Base-by-base conservation (phyloP, 2,329 filamentous ascomycete genomes). In the Exophiala viscosa region DNA sequence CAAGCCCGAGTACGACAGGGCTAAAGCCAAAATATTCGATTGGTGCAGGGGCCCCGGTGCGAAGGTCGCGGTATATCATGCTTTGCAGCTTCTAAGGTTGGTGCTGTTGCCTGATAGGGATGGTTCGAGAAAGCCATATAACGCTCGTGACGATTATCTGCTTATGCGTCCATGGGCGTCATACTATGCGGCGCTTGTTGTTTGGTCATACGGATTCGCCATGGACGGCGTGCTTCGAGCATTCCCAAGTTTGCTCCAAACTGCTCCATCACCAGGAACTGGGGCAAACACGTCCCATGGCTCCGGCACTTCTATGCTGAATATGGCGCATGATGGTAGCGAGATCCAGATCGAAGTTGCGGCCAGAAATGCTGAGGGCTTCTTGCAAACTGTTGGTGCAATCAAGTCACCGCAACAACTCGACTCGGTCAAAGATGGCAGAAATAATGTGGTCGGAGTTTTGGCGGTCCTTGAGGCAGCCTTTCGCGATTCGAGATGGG, bases 121-220 rank as follows among this genome's bases (percentile, higher is more conserved):
- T 40, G 67, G 68, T 42, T 6, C 69, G 69, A 9, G 67, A 70
- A 11, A 70, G 3, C 73, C 78, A 3, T 99, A 97, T 69, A 85
- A 84, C 11, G 90, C 91, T 0, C 82, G 89, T 13, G 88, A 96
- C 62, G 93, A 99, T 64, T 86, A 90, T 48, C 78, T 96, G 2
- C 79, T 97, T 55, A 95, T 97, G 65, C 79, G 93, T n/a, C 89
- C 92, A 0, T 97, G 93, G 92, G 89, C 96, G 11, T 76, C 97
- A 46, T 99, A 96, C 70, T 95, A 95, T 66, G 89, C 93, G 1
- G 85, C 85, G 0, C 78, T 97, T 11, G 89, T 96, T 17, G 88
- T 97, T 1, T 97, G 92, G 92, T 89, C 84, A 52, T 97, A 96
- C 64, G 92, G 90, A 2, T 96, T 85, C 66, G 90, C 92, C 0